Conservation (phyloP, 805 yeast species). For the Ogataea minuta region DNA sequence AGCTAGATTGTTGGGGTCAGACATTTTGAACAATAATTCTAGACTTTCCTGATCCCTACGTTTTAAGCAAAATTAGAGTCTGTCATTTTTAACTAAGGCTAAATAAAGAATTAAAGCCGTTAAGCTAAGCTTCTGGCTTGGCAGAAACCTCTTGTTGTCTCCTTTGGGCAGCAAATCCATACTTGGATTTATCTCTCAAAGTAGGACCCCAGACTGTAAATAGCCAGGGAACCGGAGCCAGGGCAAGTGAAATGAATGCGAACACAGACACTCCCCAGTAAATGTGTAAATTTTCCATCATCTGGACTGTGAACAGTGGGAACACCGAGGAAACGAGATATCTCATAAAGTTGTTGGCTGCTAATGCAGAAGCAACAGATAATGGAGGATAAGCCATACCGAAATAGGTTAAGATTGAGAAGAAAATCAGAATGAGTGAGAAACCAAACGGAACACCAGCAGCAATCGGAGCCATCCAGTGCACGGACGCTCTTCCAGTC, state of each 20-base stretch:
- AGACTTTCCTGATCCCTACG: neutral
- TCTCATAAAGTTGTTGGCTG: conserved; percentile 81
- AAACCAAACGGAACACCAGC: conserved; percentile 81
- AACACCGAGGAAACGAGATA: conserved; percentile 73
- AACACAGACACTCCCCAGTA: conserved; percentile 79
- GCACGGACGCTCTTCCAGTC: conserved; percentile 60
- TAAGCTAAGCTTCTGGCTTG: conserved; percentile 3
- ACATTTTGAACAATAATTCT: neutral
- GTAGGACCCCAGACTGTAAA: conserved; percentile 57
- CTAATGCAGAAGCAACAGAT: conserved; percentile 81
- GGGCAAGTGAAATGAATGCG: conserved; percentile 61
- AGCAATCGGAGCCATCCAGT: conserved; percentile 74
- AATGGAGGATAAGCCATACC: conserved; percentile 71
- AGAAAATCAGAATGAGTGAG: conserved; percentile 69
- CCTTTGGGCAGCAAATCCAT: conserved; percentile 52
- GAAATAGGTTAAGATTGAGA: conserved; percentile 66
- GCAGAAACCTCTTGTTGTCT: conserved; percentile 17
- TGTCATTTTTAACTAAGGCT: neutral
- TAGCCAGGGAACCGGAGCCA: conserved; percentile 75
- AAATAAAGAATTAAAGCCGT: neutral
- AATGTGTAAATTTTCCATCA: conserved; percentile 68
- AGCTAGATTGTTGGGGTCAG: conserved; percentile 44
- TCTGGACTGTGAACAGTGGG: conserved; percentile 83
- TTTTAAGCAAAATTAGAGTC: neutral
- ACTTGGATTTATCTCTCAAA: conserved; percentile 55